phyloP scores from a whole-genome alignment of 164 flowering plant genomes.

The Saururus chinensis region DNA sequence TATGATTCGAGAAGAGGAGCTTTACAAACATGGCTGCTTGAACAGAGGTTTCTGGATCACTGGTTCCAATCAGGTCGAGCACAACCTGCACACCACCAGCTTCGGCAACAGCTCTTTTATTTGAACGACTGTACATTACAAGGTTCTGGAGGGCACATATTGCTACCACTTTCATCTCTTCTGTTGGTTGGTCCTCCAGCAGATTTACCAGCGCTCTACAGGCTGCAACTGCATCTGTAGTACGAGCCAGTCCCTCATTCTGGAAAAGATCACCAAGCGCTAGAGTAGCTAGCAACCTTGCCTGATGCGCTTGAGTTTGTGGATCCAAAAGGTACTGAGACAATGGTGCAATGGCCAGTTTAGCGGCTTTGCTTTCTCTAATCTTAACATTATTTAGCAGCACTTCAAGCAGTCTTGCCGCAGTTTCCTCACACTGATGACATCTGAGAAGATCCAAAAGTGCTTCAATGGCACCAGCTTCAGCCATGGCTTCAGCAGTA shows the following conservation, averaged over 20 bases:
- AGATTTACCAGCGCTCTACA: constrained; percentile 94
- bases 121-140: constrained; percentile 89
- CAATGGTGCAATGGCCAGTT: constrained; percentile 72
- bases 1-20: constrained; percentile 86
- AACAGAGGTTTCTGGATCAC: constrained; percentile 89
- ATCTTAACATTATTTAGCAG: constrained; percentile 48
- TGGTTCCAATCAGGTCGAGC: constrained; percentile 78
- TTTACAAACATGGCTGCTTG: constrained; percentile 97
- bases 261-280: constrained; percentile 97
- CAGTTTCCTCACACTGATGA: constrained; percentile 30
- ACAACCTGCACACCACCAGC: constrained; percentile 98
- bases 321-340: constrained; percentile 98
- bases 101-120: constrained; percentile 99
- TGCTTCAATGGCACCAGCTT: constrained; percentile 36
- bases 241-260: constrained; percentile 84
- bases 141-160: constrained; percentile 97
- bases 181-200: constrained; percentile 96
- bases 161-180: constrained; percentile 99
- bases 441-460: constrained; percentile 26
- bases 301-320: constrained; percentile 93
- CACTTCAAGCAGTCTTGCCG: constrained; percentile 26
- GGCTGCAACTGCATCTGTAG: constrained; percentile 87
- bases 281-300: constrained; percentile 79
- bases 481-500: constrained; percentile 98
- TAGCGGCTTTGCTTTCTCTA: constrained; percentile 78